phyloP scores from a whole-genome alignment of 139 green algal species.

The Pleodorina starrii region DNA sequence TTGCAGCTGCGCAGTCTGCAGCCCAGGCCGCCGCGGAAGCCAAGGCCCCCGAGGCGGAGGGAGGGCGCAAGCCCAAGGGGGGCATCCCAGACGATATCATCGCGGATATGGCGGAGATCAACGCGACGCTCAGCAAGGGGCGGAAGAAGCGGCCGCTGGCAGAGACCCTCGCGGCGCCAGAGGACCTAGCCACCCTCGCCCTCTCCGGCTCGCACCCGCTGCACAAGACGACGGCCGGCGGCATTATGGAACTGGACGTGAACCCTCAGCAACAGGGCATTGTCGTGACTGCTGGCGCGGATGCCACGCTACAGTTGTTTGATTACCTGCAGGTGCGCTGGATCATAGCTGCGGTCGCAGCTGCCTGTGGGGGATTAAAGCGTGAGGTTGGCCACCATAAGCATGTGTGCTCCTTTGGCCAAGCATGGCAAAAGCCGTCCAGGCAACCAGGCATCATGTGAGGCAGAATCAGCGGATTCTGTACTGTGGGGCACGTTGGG shows the following conservation, averaged over 20 bases:
- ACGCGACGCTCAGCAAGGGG: conserved; percentile 70
- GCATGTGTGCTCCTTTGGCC: no score
- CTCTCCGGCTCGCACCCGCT: conserved; percentile 81
- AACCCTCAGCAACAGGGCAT: conserved; percentile 65
- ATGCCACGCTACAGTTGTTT: conserved; percentile 85
- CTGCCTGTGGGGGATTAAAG: no score
- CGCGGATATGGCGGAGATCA: conserved; percentile 56
- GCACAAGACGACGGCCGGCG: conserved; percentile 90
- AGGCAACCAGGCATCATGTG: no score
- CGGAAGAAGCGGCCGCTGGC: conserved; percentile 90
- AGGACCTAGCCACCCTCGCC: conserved; percentile 74
- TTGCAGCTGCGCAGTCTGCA: conserved; percentile 66
- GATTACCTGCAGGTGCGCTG: conserved; percentile 67
- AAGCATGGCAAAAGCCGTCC: no score
- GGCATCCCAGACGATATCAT: conserved; percentile 63
- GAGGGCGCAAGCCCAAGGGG: conserved; percentile 43
- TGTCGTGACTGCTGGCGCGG: conserved; percentile 80
- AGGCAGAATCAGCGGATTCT: no score
- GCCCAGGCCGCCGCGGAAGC: conserved; percentile 59
- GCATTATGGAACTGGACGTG: conserved; percentile 85
- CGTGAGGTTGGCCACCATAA: no score
- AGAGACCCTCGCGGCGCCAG: conserved; percentile 70
- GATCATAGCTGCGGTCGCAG: no score
- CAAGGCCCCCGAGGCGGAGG: conserved; percentile 47
- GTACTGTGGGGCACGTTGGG: no score